Base-by-base conservation (phyloP, 2,329 filamentous ascomycete genomes). In the Penicillium psychrosexuale region DNA sequence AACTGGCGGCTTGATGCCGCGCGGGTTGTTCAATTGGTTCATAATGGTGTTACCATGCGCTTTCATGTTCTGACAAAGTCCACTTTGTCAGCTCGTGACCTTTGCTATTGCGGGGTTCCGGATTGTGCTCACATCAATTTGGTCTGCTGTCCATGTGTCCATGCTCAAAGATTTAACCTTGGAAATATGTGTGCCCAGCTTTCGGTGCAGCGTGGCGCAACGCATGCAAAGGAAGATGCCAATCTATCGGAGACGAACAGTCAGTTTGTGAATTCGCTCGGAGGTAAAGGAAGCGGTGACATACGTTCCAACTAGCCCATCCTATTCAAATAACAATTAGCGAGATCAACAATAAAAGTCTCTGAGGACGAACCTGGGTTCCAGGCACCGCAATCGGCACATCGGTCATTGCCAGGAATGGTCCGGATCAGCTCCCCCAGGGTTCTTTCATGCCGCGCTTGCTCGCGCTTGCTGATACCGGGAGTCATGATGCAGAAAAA, bases 151-250 rank as follows among this genome's bases (percentile, higher is more conserved):
- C 94, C 94, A 99, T 64, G 88, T 94, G 76, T 99, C 94, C 92
- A 99, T 97, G 74, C 89, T 97, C 77, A 99, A 76, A 36, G 92
- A 97, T 76, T 99, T 99, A 79, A 99, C 91, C 75, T 99, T 99
- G 63, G 92, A 97, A 60, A 99, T 91, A 75, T 99, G 94, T 38
- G 94, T 97, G 58, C 94, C 94, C 68, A 99, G 81, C 77, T 97
- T 97, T 69, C 94, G 90, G 78, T 99, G 94, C 69, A 97, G 84
- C 51, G 91, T 84, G 51, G 92, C 94, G 80, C 94, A 99, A 72
- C 94, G 90, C 89, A 99, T 95, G 77, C 94, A 99, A 47, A 99
- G 81, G 72, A 99, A 99, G 61, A 97, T 85, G 57, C 94, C 94
- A 76, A 99, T 79, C 90, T 97, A 54, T 56, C 28, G 31, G 46